Evolutionary conservation across 257 asterid species (phyloP).

Genomic region (Oldenlandia corymbosa): DNA sequence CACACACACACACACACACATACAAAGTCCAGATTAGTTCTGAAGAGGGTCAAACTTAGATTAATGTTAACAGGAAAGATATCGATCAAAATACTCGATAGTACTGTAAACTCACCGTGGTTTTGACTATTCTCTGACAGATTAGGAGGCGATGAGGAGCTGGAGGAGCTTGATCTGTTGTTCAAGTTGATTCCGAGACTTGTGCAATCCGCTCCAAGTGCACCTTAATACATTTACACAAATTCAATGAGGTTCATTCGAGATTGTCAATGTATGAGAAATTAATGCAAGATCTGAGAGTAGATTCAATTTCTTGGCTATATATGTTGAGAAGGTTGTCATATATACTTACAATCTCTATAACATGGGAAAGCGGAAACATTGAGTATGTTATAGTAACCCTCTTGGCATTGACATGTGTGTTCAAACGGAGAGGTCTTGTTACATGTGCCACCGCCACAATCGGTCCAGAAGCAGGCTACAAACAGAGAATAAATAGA

Average conservation of each 20-base stretch:
- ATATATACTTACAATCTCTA: slow-evolving; percentile 44
- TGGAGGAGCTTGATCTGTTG: slow-evolving; percentile 29
- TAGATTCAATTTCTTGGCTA: too few species aligned
- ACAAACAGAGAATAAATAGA: too few species aligned
- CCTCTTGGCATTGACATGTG: slow-evolving; percentile 48
- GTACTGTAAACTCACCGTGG: slow-evolving; percentile 27
- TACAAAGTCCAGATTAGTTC: too few species aligned
- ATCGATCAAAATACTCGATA: too few species aligned
- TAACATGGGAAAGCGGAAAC: slow-evolving; percentile 53
- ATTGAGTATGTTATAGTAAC: slow-evolving; percentile 56
- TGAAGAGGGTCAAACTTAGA: too few species aligned
- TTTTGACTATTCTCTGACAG: slow-evolving; percentile 16
- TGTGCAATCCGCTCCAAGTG: slow-evolving; percentile 49
- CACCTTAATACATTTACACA: slow-evolving; percentile 34
- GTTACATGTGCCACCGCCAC: slow-evolving; percentile 76
- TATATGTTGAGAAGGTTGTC: neutral
- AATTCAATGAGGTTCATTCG: neutral
- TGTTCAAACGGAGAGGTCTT: slow-evolving; percentile 35
- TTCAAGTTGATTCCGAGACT: slow-evolving; percentile 29
- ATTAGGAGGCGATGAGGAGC: slow-evolving; percentile 30
- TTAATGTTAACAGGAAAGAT: too few species aligned
- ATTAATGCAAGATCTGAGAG: neutral
- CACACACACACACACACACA: neutral
- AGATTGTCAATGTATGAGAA: neutral
- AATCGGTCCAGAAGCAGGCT: slow-evolving; percentile 54